phyloP scores from a whole-genome alignment of 441 rosid genomes.

The Rhodomyrtus psidioides region DNA sequence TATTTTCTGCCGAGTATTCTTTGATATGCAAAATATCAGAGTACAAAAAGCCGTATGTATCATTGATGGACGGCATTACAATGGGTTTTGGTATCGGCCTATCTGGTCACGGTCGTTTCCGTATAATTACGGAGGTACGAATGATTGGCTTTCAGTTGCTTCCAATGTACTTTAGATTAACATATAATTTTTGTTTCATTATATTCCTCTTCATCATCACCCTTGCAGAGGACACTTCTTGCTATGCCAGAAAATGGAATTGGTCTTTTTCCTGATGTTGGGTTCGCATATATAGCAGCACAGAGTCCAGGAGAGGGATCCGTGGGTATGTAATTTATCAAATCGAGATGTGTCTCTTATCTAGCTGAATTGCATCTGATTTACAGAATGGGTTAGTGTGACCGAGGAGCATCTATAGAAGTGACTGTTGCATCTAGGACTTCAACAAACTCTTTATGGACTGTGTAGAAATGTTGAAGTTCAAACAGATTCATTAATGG shows the following conservation, averaged over 20 bases:
- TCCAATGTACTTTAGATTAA: neutral
- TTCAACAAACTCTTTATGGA: neutral
- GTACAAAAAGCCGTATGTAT: conserved; percentile 80
- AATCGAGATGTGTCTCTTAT: neutral
- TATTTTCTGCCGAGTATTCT: conserved; percentile 81
- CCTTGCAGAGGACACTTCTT: conserved; percentile 60
- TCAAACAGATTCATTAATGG: neutral
- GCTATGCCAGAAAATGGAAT: conserved; percentile 99
- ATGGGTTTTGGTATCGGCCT: conserved; percentile 97
- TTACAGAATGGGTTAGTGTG: neutral
- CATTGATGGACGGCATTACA: conserved; percentile 89
- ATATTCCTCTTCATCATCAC: neutral
- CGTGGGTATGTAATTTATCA: conserved; percentile 40
- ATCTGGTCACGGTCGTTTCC: conserved; percentile 85
- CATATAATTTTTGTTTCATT: neutral
- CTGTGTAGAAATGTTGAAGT: neutral
- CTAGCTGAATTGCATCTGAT: neutral
- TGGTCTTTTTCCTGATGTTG: conserved; percentile 95
- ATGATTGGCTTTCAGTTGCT: neutral
- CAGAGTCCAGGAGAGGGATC: conserved; percentile 87
- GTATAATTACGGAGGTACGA: conserved; percentile 81
- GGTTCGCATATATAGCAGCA: conserved; percentile 85
- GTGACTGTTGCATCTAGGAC: neutral
- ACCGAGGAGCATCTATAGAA: neutral
- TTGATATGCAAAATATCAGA: conserved; percentile 83